A percentile compares a stretch with the other conserved stretches of the same genome.
phyloP scores from a whole-genome alignment of 306 rosid species.

The Alnus glutinosa region DNA sequence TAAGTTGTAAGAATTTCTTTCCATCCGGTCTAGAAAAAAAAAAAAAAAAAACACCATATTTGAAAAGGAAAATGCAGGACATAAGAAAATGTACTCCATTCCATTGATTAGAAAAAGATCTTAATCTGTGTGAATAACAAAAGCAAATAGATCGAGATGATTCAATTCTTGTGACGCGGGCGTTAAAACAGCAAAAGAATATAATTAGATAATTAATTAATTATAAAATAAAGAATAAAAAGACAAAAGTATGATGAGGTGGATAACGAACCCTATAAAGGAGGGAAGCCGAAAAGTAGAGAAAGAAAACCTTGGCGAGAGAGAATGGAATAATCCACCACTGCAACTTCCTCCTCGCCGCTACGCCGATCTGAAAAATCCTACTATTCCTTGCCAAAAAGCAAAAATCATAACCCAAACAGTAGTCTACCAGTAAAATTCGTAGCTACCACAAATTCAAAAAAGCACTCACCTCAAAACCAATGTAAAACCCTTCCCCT shows the following conservation, averaged over 20 bases:
- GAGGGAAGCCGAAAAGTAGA: slow-evolving; percentile 34
- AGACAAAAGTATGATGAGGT: slow-evolving; percentile 23
- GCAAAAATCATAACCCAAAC: not conserved
- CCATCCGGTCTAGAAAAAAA: no score
- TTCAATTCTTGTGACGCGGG: slow-evolving; percentile 20
- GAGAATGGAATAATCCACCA: slow-evolving; percentile 73
- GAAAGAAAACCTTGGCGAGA: slow-evolving; percentile 53
- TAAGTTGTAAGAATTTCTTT: no score
- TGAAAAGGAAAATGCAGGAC: no score
- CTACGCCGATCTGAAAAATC: not conserved
- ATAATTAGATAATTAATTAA: not conserved
- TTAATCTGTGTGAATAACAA: not conserved
- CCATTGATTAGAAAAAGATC: no score
- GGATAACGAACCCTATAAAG: slow-evolving; percentile 44
- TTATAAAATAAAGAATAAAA: not conserved
- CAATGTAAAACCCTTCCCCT: slow-evolving; percentile 18
- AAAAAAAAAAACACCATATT: no score
- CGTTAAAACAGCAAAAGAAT: not conserved
- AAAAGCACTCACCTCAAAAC: slow-evolving; percentile 27
- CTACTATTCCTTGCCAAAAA: not conserved
- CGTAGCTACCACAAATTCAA: not conserved
- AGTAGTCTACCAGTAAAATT: no score
- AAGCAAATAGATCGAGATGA: not conserved
- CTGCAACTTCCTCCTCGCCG: slow-evolving; percentile 11
- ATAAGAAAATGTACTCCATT: no score